Conservation (phyloP, 768 basidiomycete genomes). For the Flagelloscypha sp. region DNA sequence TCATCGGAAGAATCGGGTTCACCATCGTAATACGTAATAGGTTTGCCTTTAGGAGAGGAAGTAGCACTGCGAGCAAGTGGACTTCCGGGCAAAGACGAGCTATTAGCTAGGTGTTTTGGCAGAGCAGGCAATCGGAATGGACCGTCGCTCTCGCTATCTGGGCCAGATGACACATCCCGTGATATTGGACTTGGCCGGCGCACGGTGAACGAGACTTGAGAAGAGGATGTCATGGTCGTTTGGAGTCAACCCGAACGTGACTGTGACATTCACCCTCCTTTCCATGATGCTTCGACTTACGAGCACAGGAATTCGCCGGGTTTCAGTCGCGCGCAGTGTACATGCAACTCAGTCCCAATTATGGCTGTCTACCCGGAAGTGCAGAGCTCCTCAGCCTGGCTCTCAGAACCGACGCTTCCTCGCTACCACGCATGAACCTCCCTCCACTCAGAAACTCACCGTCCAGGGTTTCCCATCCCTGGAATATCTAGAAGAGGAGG, state of each 20-base stretch:
- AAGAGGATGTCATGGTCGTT: constrained; percentile 17
- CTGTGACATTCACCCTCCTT: no score
- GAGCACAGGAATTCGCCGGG: no score
- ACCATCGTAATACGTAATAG: constrained; percentile 19
- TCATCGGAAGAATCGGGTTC: constrained; percentile 51
- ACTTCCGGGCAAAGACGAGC: constrained; percentile 38
- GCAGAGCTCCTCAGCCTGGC: no score
- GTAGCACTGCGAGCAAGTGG: constrained; percentile 44
- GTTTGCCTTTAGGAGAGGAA: constrained; percentile 34
- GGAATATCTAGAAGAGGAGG: constrained; percentile 49
- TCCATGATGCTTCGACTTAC: no score
- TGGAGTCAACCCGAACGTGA: no score
- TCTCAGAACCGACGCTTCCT: constrained; percentile 4
- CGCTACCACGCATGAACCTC: constrained; percentile 12
- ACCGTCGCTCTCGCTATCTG: constrained; percentile 47
- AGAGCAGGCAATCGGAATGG: constrained; percentile 51
- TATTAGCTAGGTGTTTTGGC: constrained; percentile 44
- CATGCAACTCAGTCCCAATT: no score
- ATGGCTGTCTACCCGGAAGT: no score
- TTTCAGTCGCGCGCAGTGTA: no score
- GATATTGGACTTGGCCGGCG: constrained; percentile 69
- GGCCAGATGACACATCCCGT: constrained; percentile 51
- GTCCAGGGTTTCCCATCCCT: no score
- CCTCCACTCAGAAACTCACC: no score
- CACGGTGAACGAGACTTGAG: constrained; percentile 76